Conservation (phyloP, 768 basidiomycete species). For the Leccinum imitatum region DNA sequence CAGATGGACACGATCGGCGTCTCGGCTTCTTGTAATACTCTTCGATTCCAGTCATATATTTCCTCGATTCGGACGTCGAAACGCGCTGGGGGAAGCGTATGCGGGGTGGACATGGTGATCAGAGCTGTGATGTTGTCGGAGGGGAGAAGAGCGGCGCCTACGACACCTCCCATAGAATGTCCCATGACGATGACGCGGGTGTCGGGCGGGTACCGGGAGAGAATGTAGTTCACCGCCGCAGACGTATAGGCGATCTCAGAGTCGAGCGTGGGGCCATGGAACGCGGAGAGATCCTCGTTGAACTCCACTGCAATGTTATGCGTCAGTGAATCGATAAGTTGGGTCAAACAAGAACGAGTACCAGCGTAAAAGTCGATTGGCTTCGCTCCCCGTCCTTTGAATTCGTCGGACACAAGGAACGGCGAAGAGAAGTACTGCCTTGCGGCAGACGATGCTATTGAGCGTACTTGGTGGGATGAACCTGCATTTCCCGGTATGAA, state of each 20-base stretch:
- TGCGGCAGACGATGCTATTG: slow-evolving; percentile 88
- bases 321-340: background rate
- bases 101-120: slow-evolving; percentile 95
- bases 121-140: slow-evolving; percentile 67
- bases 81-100: slow-evolving; percentile 82
- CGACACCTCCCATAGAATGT: slow-evolving; percentile 97
- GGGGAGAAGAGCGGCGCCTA: slow-evolving; percentile 77
- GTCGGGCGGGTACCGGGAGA: slow-evolving; percentile 56
- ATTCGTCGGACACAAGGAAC: slow-evolving; percentile 50
- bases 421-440: slow-evolving; percentile 71
- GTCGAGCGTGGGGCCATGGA: slow-evolving; percentile 85
- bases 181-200: slow-evolving; percentile 78
- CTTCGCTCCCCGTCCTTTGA: slow-evolving; percentile 44
- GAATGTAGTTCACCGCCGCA: slow-evolving; percentile 62
- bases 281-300: slow-evolving; percentile 92
- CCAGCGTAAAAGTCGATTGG: slow-evolving; percentile 87
- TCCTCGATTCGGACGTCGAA: slow-evolving; percentile 78
- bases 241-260: slow-evolving; percentile 77
- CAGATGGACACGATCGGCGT: slow-evolving; percentile 85
- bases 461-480: slow-evolving; percentile 89
- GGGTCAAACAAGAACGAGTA: slow-evolving; percentile 23
- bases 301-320: slow-evolving; percentile 62
- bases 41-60: slow-evolving; percentile 62
- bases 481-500: slow-evolving; percentile 75
- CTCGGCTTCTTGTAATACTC: slow-evolving; percentile 36